These are phyloP conservation scores for Pseudogymnoascus sp. DNA, from an alignment of 2,329 filamentous ascomycete species.

Conservation along the genomic window DNA sequence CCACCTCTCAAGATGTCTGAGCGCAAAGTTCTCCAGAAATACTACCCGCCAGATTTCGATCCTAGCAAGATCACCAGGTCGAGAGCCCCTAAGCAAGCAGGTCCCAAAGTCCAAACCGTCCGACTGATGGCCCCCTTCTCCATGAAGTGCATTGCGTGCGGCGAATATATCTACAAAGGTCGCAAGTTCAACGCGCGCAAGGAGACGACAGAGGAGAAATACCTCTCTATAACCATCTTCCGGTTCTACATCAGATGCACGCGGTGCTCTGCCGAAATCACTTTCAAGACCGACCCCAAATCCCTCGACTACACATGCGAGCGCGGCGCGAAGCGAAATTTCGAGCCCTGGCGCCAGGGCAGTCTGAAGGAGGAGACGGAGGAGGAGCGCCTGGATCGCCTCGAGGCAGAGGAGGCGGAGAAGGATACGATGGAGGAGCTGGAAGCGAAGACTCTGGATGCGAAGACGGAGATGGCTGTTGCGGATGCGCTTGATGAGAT, in stretches of 20 bases:
- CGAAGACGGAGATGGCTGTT: constrained; percentile 90
- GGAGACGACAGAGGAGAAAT: constrained; percentile 84
- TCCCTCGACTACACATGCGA: constrained; percentile 80
- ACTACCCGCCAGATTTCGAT: constrained; percentile 79
- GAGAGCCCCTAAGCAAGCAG: constrained; percentile 61
- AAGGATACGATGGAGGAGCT: constrained; percentile 90
- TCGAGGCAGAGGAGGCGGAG: constrained; percentile 75
- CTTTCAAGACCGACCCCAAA: constrained; percentile 90
- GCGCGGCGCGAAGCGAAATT: constrained; percentile 82
- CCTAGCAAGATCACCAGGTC: constrained; percentile 68
- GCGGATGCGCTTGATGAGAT: constrained; percentile 96
- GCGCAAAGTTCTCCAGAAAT: constrained; percentile 67
- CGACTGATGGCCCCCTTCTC: constrained; percentile 84
- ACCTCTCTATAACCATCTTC: constrained; percentile 80
- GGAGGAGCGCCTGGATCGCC: constrained; percentile 74
- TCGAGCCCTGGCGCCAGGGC: constrained; percentile 75
- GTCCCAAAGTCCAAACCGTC: constrained; percentile 77
- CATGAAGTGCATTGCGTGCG: constrained; percentile 63
- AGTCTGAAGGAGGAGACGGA: constrained; percentile 66
- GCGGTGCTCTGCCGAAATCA: constrained; percentile 77
- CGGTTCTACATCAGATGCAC: constrained; percentile 90
- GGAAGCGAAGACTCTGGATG: constrained; percentile 87
- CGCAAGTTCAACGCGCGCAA: constrained; percentile 95
- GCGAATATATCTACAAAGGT: constrained; percentile 85
- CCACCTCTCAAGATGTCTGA: constrained; percentile 59